Evolutionary conservation across 768 basidiomycete species (phyloP).

Genomic region (Clitopilus passeckerianus): DNA sequence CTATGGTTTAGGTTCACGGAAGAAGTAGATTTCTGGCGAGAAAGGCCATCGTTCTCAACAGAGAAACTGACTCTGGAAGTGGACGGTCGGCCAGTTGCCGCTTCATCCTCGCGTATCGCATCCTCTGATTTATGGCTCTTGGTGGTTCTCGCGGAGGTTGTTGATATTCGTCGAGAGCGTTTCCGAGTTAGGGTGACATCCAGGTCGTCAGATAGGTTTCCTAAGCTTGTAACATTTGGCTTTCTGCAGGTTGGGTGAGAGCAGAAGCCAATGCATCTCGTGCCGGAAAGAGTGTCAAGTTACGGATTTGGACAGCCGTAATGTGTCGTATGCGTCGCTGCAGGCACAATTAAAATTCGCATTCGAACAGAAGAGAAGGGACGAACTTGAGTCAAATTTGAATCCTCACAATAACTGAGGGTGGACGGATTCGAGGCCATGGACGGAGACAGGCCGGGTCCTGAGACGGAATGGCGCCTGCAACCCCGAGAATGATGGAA

Average conservation of each 20-base stretch:
- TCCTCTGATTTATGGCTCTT: constrained; percentile 44
- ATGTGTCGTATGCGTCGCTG: constrained; percentile 75
- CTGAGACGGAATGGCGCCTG: background rate
- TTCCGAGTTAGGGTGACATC: constrained; percentile 56
- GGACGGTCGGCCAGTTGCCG: constrained; percentile 36
- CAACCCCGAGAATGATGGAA: background rate
- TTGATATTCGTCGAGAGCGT: constrained; percentile 57
- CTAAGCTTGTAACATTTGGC: constrained; percentile 51
- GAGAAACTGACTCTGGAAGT: constrained; percentile 41
- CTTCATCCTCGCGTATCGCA: constrained; percentile 28
- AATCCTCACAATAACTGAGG: background rate
- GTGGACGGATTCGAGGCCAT: background rate
- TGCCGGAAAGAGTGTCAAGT: constrained; percentile 80
- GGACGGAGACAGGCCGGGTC: background rate
- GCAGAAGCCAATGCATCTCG: constrained; percentile 77
- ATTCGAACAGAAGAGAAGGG: background rate
- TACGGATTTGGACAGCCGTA: constrained; percentile 67
- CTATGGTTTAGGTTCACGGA: constrained; percentile 27
- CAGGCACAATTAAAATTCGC: background rate
- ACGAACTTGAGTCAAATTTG: constrained; percentile 9
- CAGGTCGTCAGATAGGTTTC: constrained; percentile 65
- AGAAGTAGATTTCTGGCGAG: constrained; percentile 12
- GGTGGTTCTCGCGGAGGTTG: constrained; percentile 47
- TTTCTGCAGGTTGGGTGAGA: constrained; percentile 61
- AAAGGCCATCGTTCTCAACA: constrained; percentile 11